These are phyloP conservation scores for Ramalina peruviana DNA, from an alignment of 495 filamentous ascomycete genomes.

Conservation along the genomic window DNA sequence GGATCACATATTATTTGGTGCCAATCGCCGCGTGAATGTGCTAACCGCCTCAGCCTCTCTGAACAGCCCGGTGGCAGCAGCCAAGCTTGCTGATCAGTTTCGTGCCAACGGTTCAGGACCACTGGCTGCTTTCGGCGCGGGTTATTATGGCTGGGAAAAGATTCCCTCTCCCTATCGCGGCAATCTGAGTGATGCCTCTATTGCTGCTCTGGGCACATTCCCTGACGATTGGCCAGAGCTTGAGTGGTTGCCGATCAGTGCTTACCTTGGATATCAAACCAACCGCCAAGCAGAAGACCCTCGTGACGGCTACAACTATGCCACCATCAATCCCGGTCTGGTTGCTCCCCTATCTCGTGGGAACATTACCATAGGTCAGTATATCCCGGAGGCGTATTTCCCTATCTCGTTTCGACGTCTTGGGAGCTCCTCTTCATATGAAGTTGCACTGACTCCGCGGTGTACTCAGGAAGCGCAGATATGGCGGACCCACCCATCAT, in stretches of 20 bases:
- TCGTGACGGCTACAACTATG: conserved; percentile 26
- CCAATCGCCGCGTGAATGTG: conserved; percentile 27
- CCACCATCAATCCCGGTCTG: conserved; percentile 22
- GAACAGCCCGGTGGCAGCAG: conserved; percentile 4
- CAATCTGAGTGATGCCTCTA: conserved; percentile 6
- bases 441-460: too few relatives aligned
- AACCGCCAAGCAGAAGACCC: conserved; percentile 9
- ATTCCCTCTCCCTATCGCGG: conserved; percentile 16
- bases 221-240: conserved; percentile 38
- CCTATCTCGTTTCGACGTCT: too few relatives aligned
- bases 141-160: conserved; percentile 25
- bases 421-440: too few relatives aligned
- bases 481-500: conserved; percentile 7
- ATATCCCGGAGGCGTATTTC: too few relatives aligned
- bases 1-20: conserved; percentile 23
- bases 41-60: conserved; percentile 14
- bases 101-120: conserved; percentile 11
- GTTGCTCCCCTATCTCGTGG: conserved; percentile 27
- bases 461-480: too few relatives aligned
- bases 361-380: conserved; percentile 10
- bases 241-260: conserved; percentile 25
- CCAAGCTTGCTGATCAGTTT: conserved; percentile 6
- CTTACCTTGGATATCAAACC: conserved; percentile 13
- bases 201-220: conserved; percentile 16
- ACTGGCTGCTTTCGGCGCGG: conserved; percentile 11